Evolutionary conservation across 257 asterid genomes (phyloP), one percentile per base, ranked within the genome.

Genomic region (Cynanchum wilfordii): DNA sequence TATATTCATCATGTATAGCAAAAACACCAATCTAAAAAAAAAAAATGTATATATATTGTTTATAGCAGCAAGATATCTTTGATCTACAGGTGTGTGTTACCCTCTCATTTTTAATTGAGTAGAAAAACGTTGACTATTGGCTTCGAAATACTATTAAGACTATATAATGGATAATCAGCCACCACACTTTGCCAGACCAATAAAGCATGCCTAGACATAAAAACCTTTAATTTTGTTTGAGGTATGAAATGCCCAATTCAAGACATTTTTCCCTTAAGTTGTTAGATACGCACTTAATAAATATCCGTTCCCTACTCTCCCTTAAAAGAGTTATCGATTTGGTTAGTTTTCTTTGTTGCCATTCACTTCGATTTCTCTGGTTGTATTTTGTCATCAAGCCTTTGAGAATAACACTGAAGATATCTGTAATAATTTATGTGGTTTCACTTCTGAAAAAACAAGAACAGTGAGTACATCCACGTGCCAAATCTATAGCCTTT

Each of bases 401-500:
- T 20, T 54, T 22, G 22, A 54, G 59, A 13, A 15, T 10, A 16
- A 19, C 19, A 51, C 7, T 25, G 38, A 58, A 25, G 42, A 13
- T 12, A 60, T 15, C 42, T 60, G 66, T 60, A 29, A 16, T 49
- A 5, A 3, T 8, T 49, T 49, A 3, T 24, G 54, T 66, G 70
- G 62, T 30, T 51, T 51, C 7, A 27, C 7, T 13, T 11, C 10
- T 1, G 20, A 33, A 5, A 9, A 19, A n/a, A 29, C 4, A n/a
- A n/a, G 36, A 13, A 52, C 33, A 30, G 11, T 36, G 24, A 42
- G 45, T 5, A 17, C 10, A 0, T 30, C 74, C 75, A 76, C 81
- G 82, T 78, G 85, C 69, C 81, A 78, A 59, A 69, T 55, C 73
- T 24, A 76, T 55, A 87, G 69, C 93, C 91, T 64, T 42, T 74